Evolutionary conservation across 306 rosid species (phyloP).

Genomic region (Spatholobus suberectus): DNA sequence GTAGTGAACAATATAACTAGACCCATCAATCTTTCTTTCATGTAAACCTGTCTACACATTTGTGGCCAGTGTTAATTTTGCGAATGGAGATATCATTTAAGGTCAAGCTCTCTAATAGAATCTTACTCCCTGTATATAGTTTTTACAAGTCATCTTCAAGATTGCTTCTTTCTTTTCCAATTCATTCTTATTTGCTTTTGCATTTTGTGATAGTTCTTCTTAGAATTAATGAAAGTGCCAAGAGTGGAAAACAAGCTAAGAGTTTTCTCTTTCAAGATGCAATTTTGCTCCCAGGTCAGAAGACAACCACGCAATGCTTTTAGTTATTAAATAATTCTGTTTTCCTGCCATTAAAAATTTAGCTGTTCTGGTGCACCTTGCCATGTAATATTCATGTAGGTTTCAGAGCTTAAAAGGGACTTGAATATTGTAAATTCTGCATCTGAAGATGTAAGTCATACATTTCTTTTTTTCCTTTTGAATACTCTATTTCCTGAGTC

Average conservation of each 20-base stretch:
- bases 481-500: slow-evolving; percentile 11
- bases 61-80: neutral
- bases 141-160: slow-evolving; percentile 27
- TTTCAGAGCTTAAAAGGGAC: slow-evolving; percentile 77
- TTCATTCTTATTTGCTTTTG: slow-evolving; percentile 45
- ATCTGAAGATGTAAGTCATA: slow-evolving; percentile 77
- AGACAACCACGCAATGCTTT: slow-evolving; percentile 32
- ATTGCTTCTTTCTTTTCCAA: neutral
- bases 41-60: neutral
- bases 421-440: slow-evolving; percentile 76
- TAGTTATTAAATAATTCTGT: slow-evolving; percentile 34
- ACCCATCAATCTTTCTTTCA: neutral
- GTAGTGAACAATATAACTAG: neutral
- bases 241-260: slow-evolving; percentile 89
- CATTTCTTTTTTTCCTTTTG: slow-evolving; percentile 10
- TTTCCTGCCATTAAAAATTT: slow-evolving; percentile 39
- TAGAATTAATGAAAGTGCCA: slow-evolving; percentile 93
- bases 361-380: slow-evolving; percentile 40
- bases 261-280: slow-evolving; percentile 92
- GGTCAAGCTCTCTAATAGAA: slow-evolving; percentile 8
- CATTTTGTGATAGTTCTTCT: slow-evolving; percentile 69
- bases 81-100: slow-evolving; percentile 24
- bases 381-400: slow-evolving; percentile 56
- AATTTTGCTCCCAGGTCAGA: slow-evolving; percentile 80
- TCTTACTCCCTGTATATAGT: slow-evolving; percentile 12